A percentile compares a stretch with the other conserved stretches of the same genome.
Evolutionary conservation across 352 stramenopile genomes (phyloP).

Genomic region (Globisporangium yorkense): DNA sequence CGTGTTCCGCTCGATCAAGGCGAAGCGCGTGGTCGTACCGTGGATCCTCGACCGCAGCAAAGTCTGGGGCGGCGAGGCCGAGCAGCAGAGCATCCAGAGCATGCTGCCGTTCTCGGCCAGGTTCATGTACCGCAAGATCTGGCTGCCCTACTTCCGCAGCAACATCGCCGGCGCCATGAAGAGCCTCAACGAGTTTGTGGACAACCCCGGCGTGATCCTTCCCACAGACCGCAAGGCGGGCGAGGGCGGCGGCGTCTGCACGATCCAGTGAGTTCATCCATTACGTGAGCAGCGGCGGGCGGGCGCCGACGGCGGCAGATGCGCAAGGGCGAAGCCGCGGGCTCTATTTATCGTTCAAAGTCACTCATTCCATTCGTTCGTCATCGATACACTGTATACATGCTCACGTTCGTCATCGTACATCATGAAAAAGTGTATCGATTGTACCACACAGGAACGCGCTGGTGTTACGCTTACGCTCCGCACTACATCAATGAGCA

Average conservation of each 20-base stretch:
- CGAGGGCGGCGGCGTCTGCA: constrained; percentile 1
- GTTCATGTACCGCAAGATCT: constrained; percentile 83
- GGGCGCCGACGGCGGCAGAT: too few relatives aligned
- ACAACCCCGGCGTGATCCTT: constrained; percentile 5
- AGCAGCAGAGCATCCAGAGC: constrained; percentile 59
- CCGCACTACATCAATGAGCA: background rate
- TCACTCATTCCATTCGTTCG: background rate
- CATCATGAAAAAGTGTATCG: too few relatives aligned
- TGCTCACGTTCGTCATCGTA: background rate
- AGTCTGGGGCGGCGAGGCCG: constrained; percentile 69
- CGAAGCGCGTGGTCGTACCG: constrained; percentile 75
- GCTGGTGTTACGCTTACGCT: background rate
- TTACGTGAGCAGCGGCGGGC: background rate
- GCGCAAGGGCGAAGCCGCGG: too few relatives aligned
- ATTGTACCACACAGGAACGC: background rate
- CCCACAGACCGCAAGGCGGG: background rate
- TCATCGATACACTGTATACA: too few relatives aligned
- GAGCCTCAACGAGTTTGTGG: constrained; percentile 69
- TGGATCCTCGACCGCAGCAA: constrained; percentile 85
- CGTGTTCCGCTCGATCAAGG: constrained; percentile 66
- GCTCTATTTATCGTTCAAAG: background rate
- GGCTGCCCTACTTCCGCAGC: constrained; percentile 75
- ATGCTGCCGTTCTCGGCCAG: constrained; percentile 72
- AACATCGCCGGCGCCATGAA: constrained; percentile 78
- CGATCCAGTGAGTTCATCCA: constrained; percentile 6